These are phyloP conservation scores for Diaporthe citrichinensis DNA, from an alignment of 2,329 filamentous ascomycete genomes.

Conservation along the genomic window DNA sequence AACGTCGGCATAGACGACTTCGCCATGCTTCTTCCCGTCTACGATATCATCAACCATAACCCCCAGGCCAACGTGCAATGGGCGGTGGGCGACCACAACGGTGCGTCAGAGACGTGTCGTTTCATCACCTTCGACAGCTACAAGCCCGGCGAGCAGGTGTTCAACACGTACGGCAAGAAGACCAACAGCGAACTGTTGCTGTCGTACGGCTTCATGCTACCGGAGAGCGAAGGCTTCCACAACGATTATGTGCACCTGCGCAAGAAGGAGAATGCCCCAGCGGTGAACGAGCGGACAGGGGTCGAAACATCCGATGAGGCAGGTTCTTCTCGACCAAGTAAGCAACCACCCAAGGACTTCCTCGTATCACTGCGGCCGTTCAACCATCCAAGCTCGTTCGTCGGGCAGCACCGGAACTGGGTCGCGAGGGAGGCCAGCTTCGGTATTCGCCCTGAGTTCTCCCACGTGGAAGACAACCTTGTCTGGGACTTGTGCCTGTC, in stretches of 20 bases:
- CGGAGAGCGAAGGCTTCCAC: slow-evolving; percentile 62
- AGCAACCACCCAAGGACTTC: slow-evolving; percentile 54
- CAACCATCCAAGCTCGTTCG: slow-evolving; percentile 61
- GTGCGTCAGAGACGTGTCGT: slow-evolving; percentile 55
- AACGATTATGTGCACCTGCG: slow-evolving; percentile 73
- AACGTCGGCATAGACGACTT: slow-evolving; percentile 69
- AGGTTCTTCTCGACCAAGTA: not conserved
- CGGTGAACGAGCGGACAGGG: slow-evolving; percentile 45
- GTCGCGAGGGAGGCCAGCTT: slow-evolving; percentile 45
- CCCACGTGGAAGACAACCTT: slow-evolving; percentile 67
- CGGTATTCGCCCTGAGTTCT: slow-evolving; percentile 56
- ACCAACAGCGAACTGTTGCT: slow-evolving; percentile 80
- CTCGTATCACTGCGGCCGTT: slow-evolving; percentile 68
- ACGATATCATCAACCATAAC: slow-evolving; percentile 81
- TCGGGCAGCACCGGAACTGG: slow-evolving; percentile 58
- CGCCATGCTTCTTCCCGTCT: slow-evolving; percentile 77
- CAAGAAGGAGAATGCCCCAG: slow-evolving; percentile 53
- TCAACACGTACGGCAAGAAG: slow-evolving; percentile 81
- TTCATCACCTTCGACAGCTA: slow-evolving; percentile 61
- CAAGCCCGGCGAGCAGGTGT: slow-evolving; percentile 68
- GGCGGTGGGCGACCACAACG: slow-evolving; percentile 58
- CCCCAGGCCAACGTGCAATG: slow-evolving; percentile 72
- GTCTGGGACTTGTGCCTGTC: slow-evolving; percentile 64
- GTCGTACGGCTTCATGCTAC: slow-evolving; percentile 74
- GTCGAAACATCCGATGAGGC: not conserved